These are phyloP conservation scores for Athelia psychrophila DNA, from an alignment of 1,284 basidiomycete species.

Conservation along the genomic window DNA sequence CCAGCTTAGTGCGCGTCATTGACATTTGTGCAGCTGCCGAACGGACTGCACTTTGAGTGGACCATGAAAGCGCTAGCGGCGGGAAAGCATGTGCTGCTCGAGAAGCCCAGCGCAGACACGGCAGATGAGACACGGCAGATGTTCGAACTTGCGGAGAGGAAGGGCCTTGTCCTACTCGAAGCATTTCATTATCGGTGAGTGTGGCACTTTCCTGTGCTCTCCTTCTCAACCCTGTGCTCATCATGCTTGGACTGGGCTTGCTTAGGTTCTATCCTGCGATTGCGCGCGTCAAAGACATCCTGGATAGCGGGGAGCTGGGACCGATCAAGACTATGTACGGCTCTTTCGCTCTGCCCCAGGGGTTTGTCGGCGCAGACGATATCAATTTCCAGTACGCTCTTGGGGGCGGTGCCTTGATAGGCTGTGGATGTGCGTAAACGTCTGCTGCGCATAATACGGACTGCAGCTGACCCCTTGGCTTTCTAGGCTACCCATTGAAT, in stretches of 20 bases:
- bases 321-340: constrained; percentile 38
- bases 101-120: constrained; percentile 64
- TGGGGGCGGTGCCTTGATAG: constrained; percentile 69
- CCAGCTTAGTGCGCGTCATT: not conserved
- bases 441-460: not conserved
- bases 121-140: constrained; percentile 35
- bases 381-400: constrained; percentile 57
- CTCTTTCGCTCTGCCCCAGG: constrained; percentile 30
- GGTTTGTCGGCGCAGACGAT: constrained; percentile 37
- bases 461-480: not conserved
- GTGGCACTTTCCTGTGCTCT: not conserved
- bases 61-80: constrained; percentile 69
- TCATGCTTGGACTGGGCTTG: no score
- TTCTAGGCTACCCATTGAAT: constrained; percentile 44
- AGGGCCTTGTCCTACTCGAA: constrained; percentile 57
- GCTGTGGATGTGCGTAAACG: constrained; percentile 52
- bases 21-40: constrained; percentile 49
- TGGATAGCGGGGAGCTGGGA: constrained; percentile 52
- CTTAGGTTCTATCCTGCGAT: constrained; percentile 61
- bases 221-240: not conserved
- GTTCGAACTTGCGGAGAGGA: constrained; percentile 52
- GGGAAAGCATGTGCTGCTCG: constrained; percentile 72
- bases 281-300: constrained; percentile 49
- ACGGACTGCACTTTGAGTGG: constrained; percentile 75
- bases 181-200: constrained; percentile 60